Evolutionary conservation across 2,329 filamentous ascomycete species (phyloP).

Genomic region (Aplosporella prunicola): DNA sequence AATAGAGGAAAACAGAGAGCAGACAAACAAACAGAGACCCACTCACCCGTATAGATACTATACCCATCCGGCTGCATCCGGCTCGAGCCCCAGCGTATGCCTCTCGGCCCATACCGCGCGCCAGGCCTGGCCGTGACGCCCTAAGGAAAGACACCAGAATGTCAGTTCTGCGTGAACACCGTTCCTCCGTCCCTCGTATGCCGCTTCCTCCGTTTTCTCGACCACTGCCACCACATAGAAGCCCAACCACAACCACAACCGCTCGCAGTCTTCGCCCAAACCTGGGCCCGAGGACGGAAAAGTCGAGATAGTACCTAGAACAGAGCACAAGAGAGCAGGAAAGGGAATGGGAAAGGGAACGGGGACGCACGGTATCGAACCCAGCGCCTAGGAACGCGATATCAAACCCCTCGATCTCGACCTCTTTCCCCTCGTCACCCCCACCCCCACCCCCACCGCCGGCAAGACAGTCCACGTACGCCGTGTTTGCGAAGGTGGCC

Average conservation of each 20-base stretch:
- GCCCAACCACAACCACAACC: too few relatives aligned
- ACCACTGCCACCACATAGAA: too few relatives aligned
- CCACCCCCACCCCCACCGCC: slow-evolving; percentile 12
- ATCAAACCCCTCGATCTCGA: slow-evolving; percentile 35
- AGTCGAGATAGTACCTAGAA: too few relatives aligned
- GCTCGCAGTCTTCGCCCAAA: too few relatives aligned
- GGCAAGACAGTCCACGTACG: slow-evolving; percentile 39
- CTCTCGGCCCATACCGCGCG: slow-evolving; percentile 43
- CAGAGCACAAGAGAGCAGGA: too few relatives aligned
- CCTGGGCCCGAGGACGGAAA: too few relatives aligned
- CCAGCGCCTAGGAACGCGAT: slow-evolving; percentile 42
- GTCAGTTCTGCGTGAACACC: too few relatives aligned
- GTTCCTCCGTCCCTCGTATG: too few relatives aligned
- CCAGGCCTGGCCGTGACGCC: slow-evolving; percentile 44
- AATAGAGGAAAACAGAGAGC: too few relatives aligned
- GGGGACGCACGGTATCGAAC: slow-evolving; percentile 38
- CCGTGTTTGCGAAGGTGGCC: slow-evolving; percentile 39
- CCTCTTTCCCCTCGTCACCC: slow-evolving; percentile 16
- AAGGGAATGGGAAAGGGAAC: too few relatives aligned
- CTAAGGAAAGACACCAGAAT: slow-evolving; percentile 15
- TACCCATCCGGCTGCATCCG: slow-evolving; percentile 37
- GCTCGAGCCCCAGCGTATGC: slow-evolving; percentile 42
- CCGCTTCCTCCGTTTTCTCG: too few relatives aligned
- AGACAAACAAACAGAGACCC: too few relatives aligned
- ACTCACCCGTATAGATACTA: slow-evolving; percentile 41